These are phyloP conservation scores for Metarhizium brunneum DNA, from an alignment of 2,329 filamentous ascomycete genomes.

Conservation along the genomic window DNA sequence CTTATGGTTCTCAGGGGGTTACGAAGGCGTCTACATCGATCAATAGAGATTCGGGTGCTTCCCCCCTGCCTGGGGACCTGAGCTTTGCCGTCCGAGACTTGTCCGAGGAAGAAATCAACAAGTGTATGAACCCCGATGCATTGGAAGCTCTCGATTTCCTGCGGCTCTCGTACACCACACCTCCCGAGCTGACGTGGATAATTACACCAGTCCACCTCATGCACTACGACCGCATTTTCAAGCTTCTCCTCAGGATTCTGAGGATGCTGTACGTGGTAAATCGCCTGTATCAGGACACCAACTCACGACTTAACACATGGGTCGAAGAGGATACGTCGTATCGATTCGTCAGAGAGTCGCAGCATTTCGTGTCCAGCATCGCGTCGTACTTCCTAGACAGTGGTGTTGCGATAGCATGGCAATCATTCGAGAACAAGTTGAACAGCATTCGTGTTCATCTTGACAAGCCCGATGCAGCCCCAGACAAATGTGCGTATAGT, in stretches of 20 bases:
- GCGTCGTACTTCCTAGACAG: conserved; percentile 72
- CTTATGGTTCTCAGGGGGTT: conserved; percentile 36
- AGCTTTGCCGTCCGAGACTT: conserved; percentile 83
- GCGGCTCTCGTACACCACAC: conserved; percentile 73
- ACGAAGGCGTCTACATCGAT: conserved; percentile 6
- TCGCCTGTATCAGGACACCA: conserved; percentile 51
- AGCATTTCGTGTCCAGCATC: conserved; percentile 67
- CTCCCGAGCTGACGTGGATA: conserved; percentile 59
- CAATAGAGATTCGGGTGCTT: conserved; percentile 20
- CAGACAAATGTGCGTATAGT: conserved; percentile 31
- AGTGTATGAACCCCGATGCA: conserved; percentile 72
- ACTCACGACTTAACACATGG: conserved; percentile 25
- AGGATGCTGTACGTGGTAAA: conserved; percentile 71
- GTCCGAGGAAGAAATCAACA: conserved; percentile 66
- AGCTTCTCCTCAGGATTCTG: conserved; percentile 63
- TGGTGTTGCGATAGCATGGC: conserved; percentile 67
- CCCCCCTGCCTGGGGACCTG: conserved; percentile 55
- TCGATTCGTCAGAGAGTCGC: conserved; percentile 65
- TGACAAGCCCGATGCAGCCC: conserved; percentile 25
- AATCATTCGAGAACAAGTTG: conserved; percentile 56
- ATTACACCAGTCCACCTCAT: conserved; percentile 61
- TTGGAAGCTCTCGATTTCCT: conserved; percentile 91
- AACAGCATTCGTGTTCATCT: conserved; percentile 52
- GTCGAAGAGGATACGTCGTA: conserved; percentile 29
- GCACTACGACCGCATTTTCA: conserved; percentile 83